Percentiles rank a stretch among this genome's conserved stretches.
Conservation (phyloP, 768 basidiomycete genomes). For the Mycena crocata region DNA sequence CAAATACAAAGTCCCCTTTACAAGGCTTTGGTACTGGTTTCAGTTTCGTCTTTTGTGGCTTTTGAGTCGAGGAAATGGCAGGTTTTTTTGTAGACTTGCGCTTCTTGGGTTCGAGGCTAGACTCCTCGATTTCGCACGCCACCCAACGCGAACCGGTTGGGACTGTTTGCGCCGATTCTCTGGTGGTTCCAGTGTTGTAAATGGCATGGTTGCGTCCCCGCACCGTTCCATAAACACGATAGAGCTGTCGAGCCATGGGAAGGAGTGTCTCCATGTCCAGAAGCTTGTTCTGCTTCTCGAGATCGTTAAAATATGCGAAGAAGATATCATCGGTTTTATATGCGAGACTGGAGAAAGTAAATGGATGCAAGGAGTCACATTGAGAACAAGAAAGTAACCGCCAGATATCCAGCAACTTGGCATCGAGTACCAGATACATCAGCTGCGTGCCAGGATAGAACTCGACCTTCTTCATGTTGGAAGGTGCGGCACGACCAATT, state of each 20-base stretch:
- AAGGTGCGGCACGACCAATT: slow-evolving; percentile 42
- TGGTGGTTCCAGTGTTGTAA: background rate
- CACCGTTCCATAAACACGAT: slow-evolving; percentile 3
- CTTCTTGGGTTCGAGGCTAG: background rate
- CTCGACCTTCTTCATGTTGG: slow-evolving; percentile 39
- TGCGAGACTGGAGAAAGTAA: background rate
- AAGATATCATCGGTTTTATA: slow-evolving; percentile 8
- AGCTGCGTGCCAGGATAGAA: slow-evolving; percentile 41
- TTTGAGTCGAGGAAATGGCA: background rate
- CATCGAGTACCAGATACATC: slow-evolving; percentile 40
- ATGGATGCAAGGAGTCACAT: background rate
- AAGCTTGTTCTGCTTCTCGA: background rate
- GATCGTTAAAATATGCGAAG: background rate
- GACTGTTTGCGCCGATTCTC: slow-evolving; percentile 6
- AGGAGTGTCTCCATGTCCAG: slow-evolving; percentile 1
- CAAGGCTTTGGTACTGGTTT: background rate
- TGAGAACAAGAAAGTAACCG: slow-evolving; percentile 30
- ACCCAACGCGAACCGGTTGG: background rate
- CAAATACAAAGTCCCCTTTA: slow-evolving; percentile 39
- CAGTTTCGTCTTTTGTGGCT: background rate
- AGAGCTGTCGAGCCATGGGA: background rate
- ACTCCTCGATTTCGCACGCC: background rate
- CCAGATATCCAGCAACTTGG: slow-evolving; percentile 48
- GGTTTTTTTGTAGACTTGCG: background rate
- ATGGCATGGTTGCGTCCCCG: slow-evolving; percentile 10